A percentile compares a stretch with the other conserved stretches of the same genome.
phyloP scores from a whole-genome alignment of 305 asterid genomes.

The Lippia alba region DNA sequence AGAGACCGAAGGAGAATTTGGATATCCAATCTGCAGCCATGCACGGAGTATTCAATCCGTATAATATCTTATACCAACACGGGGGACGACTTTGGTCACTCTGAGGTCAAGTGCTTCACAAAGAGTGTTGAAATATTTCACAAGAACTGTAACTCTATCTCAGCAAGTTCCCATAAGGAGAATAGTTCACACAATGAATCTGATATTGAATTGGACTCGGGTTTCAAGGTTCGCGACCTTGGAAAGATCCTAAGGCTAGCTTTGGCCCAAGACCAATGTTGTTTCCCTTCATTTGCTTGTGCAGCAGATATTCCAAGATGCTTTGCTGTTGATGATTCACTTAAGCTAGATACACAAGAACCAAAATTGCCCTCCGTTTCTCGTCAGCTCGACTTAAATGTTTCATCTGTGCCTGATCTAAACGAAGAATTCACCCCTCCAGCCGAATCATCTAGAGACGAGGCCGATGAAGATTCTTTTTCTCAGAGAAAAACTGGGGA shows the following conservation, averaged over 20 bases:
- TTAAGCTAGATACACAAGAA: slow-evolving; percentile 57
- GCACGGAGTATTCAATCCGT: slow-evolving; percentile 87
- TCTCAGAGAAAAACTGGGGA: slow-evolving; percentile 58
- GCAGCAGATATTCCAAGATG: slow-evolving; percentile 49
- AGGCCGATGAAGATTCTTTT: slow-evolving; percentile 67
- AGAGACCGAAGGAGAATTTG: slow-evolving; percentile 78
- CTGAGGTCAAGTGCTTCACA: slow-evolving; percentile 94
- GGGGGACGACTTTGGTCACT: slow-evolving; percentile 75
- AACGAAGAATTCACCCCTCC: slow-evolving; percentile 85
- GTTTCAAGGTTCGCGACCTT: slow-evolving; percentile 90
- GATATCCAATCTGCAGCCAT: slow-evolving; percentile 87
- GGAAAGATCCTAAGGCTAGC: slow-evolving; percentile 78
- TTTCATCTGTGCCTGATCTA: slow-evolving; percentile 87
- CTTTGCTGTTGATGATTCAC: slow-evolving; percentile 54
- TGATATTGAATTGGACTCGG: slow-evolving; percentile 76
- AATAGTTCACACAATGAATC: slow-evolving; percentile 48
- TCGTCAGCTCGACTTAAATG: slow-evolving; percentile 83
- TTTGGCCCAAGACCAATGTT: slow-evolving; percentile 75
- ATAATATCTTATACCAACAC: slow-evolving; percentile 69
- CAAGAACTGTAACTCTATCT: slow-evolving; percentile 45
- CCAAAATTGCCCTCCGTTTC: slow-evolving; percentile 60
- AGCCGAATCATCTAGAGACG: slow-evolving; percentile 71
- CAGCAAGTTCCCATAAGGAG: slow-evolving; percentile 51
- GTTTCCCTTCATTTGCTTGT: slow-evolving; percentile 55
- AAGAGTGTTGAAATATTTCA: slow-evolving; percentile 74